Base-by-base conservation (phyloP, 495 filamentous ascomycete species). In the Penicillium odoratum region DNA sequence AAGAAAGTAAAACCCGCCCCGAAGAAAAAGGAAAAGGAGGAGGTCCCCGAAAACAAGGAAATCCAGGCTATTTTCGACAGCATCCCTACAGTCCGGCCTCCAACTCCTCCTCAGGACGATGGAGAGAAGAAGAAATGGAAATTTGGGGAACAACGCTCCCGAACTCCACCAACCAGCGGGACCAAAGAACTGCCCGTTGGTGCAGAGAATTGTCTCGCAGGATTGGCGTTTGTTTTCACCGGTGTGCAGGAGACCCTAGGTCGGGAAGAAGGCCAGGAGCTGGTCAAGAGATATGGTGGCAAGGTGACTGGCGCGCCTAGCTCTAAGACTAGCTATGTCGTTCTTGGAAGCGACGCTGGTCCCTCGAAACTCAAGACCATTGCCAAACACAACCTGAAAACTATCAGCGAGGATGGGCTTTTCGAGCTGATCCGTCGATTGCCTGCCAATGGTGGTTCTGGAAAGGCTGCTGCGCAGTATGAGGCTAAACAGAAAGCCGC, bases 181-280 rank as follows among this genome's bases (percentile, higher is more conserved):
- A 76, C 81, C 13, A 83, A 78, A 54, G 90, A 92, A n/a, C 73
- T 94, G 51, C 94, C 94, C 10, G 79, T 81, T 29, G 94, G 94
- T 7, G 87, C 85, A 51, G 90, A 94, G 15, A 93, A 97, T 62
- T 99, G 94, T 69, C 81, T 99, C 49, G 85, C 90, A 44, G 95
- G 94, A n/a, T 76, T 98, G 56, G 85, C 86, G 0, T 99, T 99
- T 64, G 94, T 99, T n/a, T 99, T 99, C 59, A 98, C 94, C 13
- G 94, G 94, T 25, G 75, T 96, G 18, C 78, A 97, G 31, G 82
- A 89, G 38, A 86, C 81, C 0, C 76, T 97, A 47, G 87, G 86
- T 28, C 85, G 94, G 52, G 89, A 92, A n/a, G 91, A 95, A 56
- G 95, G 87, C 26, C 89, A 93, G 58, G 84, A 82, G 31, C 75